Conservation (phyloP, 371 early-diverging fungal species). For the Dinochytrium kinnereticum region DNA sequence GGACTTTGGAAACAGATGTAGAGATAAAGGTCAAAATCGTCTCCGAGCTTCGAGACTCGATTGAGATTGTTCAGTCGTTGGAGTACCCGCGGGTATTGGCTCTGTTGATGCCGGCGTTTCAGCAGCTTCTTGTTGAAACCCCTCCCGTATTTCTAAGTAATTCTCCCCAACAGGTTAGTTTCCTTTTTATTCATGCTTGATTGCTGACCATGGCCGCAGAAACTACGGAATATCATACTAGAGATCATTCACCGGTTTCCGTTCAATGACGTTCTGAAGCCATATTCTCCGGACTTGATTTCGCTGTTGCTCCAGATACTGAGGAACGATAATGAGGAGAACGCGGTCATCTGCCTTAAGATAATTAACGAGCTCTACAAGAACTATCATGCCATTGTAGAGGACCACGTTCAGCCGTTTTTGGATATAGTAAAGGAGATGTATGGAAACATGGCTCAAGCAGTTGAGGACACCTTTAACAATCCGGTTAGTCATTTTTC, state of each 20-base stretch:
- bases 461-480: constrained; percentile 80
- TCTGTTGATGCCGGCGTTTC: constrained; percentile 82
- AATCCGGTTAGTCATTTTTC: constrained; percentile 19
- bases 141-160: constrained; percentile 81
- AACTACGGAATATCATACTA: constrained; percentile 86
- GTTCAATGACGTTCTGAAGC: constrained; percentile 76
- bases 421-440: constrained; percentile 91
- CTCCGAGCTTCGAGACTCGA: constrained; percentile 88
- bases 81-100: constrained; percentile 83
- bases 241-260: constrained; percentile 94
- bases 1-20: constrained; percentile 24
- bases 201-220: constrained; percentile 59
- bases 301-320: constrained; percentile 77
- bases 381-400: constrained; percentile 73
- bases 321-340: constrained; percentile 94
- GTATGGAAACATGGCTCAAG: constrained; percentile 87
- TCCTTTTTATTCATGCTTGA: background rate
- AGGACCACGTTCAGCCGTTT: constrained; percentile 88
- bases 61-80: constrained; percentile 81
- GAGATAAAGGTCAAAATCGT: constrained; percentile 79
- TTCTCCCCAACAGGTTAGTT: constrained; percentile 80
- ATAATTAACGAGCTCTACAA: constrained; percentile 94
- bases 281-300: constrained; percentile 60
- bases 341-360: constrained; percentile 89
- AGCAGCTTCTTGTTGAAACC: constrained; percentile 74